Percentiles rank a stretch among this genome's conserved stretches.
phyloP scores from a whole-genome alignment of 2,329 filamentous ascomycete genomes.

The Alternaria brassicicola region DNA sequence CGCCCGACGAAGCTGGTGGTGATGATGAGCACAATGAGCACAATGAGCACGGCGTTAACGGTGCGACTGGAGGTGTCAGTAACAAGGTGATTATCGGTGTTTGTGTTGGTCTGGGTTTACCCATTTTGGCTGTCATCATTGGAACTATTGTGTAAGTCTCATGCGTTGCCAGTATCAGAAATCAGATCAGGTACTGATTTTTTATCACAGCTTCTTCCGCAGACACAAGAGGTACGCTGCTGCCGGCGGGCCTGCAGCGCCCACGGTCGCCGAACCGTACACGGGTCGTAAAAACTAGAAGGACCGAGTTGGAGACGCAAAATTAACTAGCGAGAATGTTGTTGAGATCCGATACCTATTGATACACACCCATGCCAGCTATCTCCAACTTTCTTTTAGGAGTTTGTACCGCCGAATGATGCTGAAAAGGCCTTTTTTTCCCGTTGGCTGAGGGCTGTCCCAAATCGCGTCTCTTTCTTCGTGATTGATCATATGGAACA shows the following conservation, averaged over 20 bases:
- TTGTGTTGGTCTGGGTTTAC: slow-evolving; percentile 55
- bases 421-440: neutral
- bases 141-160: slow-evolving; percentile 16
- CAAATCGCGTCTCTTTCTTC: neutral
- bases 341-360: neutral
- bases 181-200: neutral
- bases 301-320: neutral
- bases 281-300: neutral
- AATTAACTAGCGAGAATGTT: neutral
- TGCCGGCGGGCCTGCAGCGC: neutral
- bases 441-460: neutral
- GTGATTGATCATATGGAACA: neutral
- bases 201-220: neutral
- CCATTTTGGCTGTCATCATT: slow-evolving; percentile 43
- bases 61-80: slow-evolving; percentile 44
- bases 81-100: slow-evolving; percentile 58
- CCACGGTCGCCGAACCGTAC: neutral
- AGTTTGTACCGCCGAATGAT: neutral
- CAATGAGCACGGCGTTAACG: slow-evolving; percentile 19
- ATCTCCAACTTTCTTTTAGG: neutral
- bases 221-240: slow-evolving; percentile 1
- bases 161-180: neutral
- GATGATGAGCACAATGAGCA: neutral
- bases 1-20: neutral
- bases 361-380: neutral